A percentile compares a stretch with the other conserved stretches of the same genome.
phyloP scores from a whole-genome alignment of 2,329 filamentous ascomycete species.

The Alternaria postmessia region DNA sequence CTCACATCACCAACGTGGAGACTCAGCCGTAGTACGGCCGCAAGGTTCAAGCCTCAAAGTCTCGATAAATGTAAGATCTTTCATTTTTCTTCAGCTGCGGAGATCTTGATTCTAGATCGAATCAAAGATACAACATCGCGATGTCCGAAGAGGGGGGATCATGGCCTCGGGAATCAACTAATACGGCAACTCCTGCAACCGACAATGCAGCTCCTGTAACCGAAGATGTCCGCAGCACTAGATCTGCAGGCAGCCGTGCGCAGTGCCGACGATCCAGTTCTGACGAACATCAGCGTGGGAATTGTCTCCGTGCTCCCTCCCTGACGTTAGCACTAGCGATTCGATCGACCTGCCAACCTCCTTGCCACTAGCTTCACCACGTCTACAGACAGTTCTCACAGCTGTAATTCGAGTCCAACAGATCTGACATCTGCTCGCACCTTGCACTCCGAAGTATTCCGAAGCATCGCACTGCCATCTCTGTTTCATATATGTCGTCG shows the following conservation, averaged over 20 bases:
- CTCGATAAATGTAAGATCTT: neutral
- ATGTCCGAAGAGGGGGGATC: conserved; percentile 10
- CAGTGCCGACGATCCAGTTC: conserved; percentile 26
- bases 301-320: conserved; percentile 10
- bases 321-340: conserved; percentile 8
- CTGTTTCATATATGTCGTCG: neutral
- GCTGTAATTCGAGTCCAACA: neutral
- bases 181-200: neutral
- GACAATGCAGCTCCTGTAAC: conserved; percentile 1
- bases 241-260: conserved; percentile 29
- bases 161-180: neutral
- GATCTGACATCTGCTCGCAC: neutral
- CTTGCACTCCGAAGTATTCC: neutral
- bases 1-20: conserved; percentile 13
- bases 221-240: conserved; percentile 1
- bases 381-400: conserved; percentile 4
- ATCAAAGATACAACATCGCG: conserved; percentile 7
- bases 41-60: conserved; percentile 3
- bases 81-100: conserved; percentile 1
- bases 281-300: conserved; percentile 7
- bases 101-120: neutral
- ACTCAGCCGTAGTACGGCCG: neutral
- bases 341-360: conserved; percentile 8
- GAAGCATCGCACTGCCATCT: neutral
- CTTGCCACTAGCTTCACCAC: conserved; percentile 10